A percentile compares a stretch with the other conserved stretches of the same genome.
These are phyloP conservation scores for Colletotrichum sp. DNA, from an alignment of 2,329 filamentous ascomycete genomes.

Conservation along the genomic window DNA sequence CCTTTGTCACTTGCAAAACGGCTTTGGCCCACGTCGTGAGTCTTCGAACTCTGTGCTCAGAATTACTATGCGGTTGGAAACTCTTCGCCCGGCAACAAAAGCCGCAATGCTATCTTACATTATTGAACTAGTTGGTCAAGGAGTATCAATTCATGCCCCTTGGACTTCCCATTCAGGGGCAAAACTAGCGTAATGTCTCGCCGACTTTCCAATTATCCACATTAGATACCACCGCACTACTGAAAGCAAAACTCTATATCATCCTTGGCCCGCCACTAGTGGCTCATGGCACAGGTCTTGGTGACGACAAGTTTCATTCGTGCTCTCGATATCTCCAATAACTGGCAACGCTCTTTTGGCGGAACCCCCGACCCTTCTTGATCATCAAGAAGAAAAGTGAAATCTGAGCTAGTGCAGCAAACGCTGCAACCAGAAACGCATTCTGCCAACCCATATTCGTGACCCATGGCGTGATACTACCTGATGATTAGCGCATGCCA, in stretches of 20 bases:
- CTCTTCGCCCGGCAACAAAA: neutral
- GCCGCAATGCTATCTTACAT: neutral
- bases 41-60: neutral
- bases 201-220: neutral
- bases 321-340: neutral
- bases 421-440: neutral
- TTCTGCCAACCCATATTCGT: neutral
- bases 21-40: neutral
- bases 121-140: neutral
- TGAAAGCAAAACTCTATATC: neutral
- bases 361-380: neutral
- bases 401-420: neutral
- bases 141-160: neutral
- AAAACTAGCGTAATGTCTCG: neutral
- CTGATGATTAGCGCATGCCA: neutral
- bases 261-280: neutral
- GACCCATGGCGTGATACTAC: conserved; percentile 8
- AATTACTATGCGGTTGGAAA: neutral
- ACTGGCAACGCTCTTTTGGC: neutral
- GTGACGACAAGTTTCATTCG: neutral
- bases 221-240: neutral
- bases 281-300: neutral
- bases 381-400: neutral
- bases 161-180: neutral
- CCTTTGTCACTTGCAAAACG: neutral